Percentiles rank a stretch among this genome's conserved stretches.
These are phyloP conservation scores for Ceratocystis harringtonii DNA, from an alignment of 2,329 filamentous ascomycete genomes.

Conservation along the genomic window DNA sequence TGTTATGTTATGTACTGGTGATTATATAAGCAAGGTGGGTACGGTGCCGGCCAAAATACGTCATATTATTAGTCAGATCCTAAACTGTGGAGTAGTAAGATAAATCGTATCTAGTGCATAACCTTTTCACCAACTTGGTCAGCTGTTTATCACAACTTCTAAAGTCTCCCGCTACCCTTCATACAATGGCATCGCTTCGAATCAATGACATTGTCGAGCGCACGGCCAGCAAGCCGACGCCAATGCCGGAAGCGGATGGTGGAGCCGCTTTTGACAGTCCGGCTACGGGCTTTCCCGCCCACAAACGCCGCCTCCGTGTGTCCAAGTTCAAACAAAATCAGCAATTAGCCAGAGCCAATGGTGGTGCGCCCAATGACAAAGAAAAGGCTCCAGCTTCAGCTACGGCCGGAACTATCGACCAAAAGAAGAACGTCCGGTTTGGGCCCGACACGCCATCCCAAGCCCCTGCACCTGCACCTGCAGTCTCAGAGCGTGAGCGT, in stretches of 20 bases:
- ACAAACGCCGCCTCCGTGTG: constrained; percentile 57
- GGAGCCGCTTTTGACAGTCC: constrained; percentile 39
- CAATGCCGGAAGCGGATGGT: constrained; percentile 40
- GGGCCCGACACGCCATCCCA: constrained; percentile 21
- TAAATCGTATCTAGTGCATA: not conserved
- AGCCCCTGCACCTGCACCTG: not conserved
- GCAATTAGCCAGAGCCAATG: constrained; percentile 20
- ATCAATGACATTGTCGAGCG: constrained; percentile 72
- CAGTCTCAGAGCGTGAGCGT: constrained; percentile 43
- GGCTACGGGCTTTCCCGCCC: constrained; percentile 69
- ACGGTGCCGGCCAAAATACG: not conserved
- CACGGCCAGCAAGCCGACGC: constrained; percentile 27
- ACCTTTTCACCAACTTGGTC: not conserved
- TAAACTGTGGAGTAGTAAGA: not conserved
- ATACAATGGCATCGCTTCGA: constrained; percentile 31
- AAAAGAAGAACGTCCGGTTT: constrained; percentile 15
- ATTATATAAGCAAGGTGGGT: too few relatives aligned
- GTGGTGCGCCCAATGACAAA: not conserved
- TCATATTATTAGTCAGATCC: not conserved
- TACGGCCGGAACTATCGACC: not conserved
- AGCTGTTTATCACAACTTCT: not conserved
- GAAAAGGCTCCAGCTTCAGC: not conserved
- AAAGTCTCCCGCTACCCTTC: not conserved
- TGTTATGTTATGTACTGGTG: too few relatives aligned
- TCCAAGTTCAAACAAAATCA: constrained; percentile 70